Evolutionary conservation across 2,329 filamentous ascomycete genomes (phyloP).

Genomic region (Verticillium zaregamsianum): DNA sequence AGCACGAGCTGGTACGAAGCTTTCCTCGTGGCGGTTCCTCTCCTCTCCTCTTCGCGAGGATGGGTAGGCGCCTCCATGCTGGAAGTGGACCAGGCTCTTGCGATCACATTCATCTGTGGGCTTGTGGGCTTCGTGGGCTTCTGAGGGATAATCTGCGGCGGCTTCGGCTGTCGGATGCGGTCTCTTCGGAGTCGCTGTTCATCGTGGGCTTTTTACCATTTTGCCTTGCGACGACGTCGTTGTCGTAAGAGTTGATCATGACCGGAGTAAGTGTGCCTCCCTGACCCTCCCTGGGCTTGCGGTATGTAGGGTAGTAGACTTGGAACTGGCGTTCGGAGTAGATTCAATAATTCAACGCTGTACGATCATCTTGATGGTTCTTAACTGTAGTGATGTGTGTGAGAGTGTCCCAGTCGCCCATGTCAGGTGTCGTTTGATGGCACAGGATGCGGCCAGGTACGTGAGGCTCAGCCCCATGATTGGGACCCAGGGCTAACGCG

Average conservation of each 20-base stretch:
- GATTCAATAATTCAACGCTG: not conserved
- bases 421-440: not conserved
- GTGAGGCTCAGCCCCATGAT: not conserved
- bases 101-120: constrained; percentile 25
- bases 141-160: constrained; percentile 30
- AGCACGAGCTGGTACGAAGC: constrained; percentile 25
- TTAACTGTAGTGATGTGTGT: not conserved
- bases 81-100: constrained; percentile 25
- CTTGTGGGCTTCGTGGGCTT: constrained; percentile 27
- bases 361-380: not conserved
- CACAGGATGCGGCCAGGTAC: not conserved
- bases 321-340: not conserved
- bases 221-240: not conserved
- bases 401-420: not conserved
- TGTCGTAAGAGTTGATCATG: not conserved
- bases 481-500: not conserved
- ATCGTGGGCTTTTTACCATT: not conserved
- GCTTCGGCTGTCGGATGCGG: not conserved
- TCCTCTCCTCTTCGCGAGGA: not conserved
- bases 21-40: constrained; percentile 19
- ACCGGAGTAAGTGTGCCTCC: not conserved
- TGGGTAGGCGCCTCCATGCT: not conserved
- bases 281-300: not conserved
- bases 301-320: not conserved
- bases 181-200: not conserved